Percentiles rank a stretch among this genome's conserved stretches.
Evolutionary conservation across 2,329 filamentous ascomycete species (phyloP).

Genomic region (Xylaria sp.): DNA sequence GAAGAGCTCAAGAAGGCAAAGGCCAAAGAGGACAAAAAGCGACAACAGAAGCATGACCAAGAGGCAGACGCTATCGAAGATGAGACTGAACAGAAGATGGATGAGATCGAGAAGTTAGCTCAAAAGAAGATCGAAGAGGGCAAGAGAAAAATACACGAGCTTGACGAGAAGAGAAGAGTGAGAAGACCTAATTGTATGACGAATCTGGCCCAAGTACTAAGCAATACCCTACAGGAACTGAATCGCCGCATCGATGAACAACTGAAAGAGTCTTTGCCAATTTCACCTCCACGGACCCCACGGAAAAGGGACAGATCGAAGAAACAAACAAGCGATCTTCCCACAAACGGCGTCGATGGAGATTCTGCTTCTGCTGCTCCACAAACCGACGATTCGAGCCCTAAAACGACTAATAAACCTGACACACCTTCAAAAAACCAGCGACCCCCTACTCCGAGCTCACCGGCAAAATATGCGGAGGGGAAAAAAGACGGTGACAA

Average conservation of each 20-base stretch:
- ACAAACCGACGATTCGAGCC: not conserved
- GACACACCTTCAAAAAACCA: not conserved
- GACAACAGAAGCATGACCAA: slow-evolving; percentile 46
- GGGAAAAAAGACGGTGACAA: not conserved
- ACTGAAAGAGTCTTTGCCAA: slow-evolving; percentile 44
- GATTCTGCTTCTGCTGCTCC: not conserved
- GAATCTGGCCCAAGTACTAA: slow-evolving; percentile 10
- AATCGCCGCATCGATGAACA: slow-evolving; percentile 58
- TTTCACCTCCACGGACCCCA: slow-evolving; percentile 26
- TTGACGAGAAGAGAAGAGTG: slow-evolving; percentile 52
- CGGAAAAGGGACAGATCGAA: slow-evolving; percentile 42
- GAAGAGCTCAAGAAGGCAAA: slow-evolving; percentile 48
- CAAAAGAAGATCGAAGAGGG: slow-evolving; percentile 48
- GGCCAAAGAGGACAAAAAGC: slow-evolving; percentile 49
- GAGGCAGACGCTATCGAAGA: slow-evolving; percentile 50
- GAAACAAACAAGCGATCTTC: slow-evolving; percentile 10
- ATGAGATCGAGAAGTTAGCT: slow-evolving; percentile 50
- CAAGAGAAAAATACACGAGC: slow-evolving; percentile 47
- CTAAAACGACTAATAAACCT: slow-evolving; percentile 27
- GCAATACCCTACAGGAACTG: slow-evolving; percentile 50
- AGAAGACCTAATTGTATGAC: slow-evolving; percentile 19
- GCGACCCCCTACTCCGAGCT: not conserved
- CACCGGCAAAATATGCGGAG: not conserved
- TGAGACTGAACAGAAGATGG: slow-evolving; percentile 52
- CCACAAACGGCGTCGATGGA: slow-evolving; percentile 14